A percentile compares a stretch with the other conserved stretches of the same genome.
These are phyloP conservation scores for Scedosporium apiospermum DNA, from an alignment of 2,329 filamentous ascomycete species.

Conservation along the genomic window DNA sequence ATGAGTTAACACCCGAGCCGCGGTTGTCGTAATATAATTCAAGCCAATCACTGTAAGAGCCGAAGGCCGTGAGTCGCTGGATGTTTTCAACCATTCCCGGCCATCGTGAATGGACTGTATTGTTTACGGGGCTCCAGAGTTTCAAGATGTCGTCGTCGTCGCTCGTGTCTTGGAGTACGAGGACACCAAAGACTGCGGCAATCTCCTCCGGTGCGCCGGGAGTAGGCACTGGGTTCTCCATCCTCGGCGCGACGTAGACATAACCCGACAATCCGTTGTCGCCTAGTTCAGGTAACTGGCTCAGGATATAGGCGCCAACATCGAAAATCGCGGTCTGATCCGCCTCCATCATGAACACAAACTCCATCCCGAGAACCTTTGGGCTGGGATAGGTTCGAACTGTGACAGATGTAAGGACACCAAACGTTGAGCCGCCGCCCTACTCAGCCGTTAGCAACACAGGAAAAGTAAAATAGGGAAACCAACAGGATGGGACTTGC, in stretches of 20 bases:
- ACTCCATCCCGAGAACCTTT: neutral
- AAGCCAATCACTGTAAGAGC: slow-evolving; percentile 14
- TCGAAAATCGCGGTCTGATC: too few species aligned
- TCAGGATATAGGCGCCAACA: too few species aligned
- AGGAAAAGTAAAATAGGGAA: neutral
- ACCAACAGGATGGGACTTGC: slow-evolving; percentile 18
- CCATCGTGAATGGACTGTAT: neutral
- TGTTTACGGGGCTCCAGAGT: neutral
- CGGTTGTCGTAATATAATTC: slow-evolving; percentile 13
- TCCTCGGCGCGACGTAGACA: too few species aligned
- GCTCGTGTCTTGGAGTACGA: neutral
- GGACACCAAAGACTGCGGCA: slow-evolving; percentile 24
- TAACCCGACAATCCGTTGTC: too few species aligned
- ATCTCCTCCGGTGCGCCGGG: slow-evolving; percentile 14
- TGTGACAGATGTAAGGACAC: slow-evolving; percentile 42
- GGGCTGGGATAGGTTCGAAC: slow-evolving; percentile 32
- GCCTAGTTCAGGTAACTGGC: too few species aligned
- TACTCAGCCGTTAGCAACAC: slow-evolving; percentile 8
- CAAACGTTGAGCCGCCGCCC: slow-evolving; percentile 44
- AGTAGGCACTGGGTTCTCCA: neutral
- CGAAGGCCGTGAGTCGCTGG: neutral
- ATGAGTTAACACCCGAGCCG: slow-evolving; percentile 9
- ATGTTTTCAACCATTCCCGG: neutral
- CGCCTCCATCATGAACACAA: neutral
- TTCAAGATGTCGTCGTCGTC: neutral